Conservation (phyloP, 164 flowering plant species). For the Liquidambar formosana region DNA sequence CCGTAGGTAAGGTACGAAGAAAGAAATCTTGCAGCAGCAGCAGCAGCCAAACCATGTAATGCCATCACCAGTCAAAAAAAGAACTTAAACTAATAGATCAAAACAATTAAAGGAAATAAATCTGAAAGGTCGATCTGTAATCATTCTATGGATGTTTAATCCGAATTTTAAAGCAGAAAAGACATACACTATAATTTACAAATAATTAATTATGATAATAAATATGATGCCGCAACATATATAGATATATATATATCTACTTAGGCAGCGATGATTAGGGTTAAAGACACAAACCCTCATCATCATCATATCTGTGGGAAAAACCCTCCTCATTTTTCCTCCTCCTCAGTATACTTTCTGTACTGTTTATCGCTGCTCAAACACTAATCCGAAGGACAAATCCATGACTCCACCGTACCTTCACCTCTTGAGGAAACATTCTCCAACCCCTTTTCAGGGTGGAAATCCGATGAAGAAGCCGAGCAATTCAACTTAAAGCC, state of each 20-base stretch:
- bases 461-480: slow-evolving; percentile 30
- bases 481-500: slow-evolving; percentile 41
- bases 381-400: slow-evolving; percentile 47
- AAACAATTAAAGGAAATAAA: neutral
- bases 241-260: too few species aligned
- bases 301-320: too few species aligned
- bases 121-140: slow-evolving; percentile 14
- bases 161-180: neutral
- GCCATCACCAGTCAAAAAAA: neutral
- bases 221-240: neutral
- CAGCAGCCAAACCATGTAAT: too few species aligned
- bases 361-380: neutral
- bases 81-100: neutral
- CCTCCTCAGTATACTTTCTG: too few species aligned
- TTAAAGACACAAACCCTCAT: too few species aligned
- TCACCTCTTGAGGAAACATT: slow-evolving; percentile 46
- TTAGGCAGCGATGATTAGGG: too few species aligned
- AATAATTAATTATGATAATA: slow-evolving; percentile 1
- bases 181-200: slow-evolving; percentile 17
- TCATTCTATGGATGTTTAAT: slow-evolving; percentile 16
- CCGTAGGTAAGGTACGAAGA: slow-evolving; percentile 14
- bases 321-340: too few species aligned
- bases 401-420: slow-evolving; percentile 64
- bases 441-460: slow-evolving; percentile 43
- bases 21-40: too few species aligned